Conservation (phyloP, 169 alveolate genomes). For the Plasmodium gonderi region DNA sequence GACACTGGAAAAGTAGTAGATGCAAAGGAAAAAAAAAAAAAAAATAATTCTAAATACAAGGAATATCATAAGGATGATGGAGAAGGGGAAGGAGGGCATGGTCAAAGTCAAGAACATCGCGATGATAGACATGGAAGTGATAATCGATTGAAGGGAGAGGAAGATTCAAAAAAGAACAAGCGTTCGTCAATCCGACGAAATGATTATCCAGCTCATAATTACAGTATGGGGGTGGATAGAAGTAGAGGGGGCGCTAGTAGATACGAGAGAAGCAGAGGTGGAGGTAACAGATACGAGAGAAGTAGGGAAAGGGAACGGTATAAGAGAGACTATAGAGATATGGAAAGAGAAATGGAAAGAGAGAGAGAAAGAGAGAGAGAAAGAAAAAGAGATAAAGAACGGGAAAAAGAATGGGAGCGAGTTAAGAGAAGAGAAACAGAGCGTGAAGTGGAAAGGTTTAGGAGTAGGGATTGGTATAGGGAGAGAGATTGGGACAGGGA, state of each 20-base stretch:
- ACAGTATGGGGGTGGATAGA: background rate
- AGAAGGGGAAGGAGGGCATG: background rate
- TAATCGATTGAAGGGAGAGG: background rate
- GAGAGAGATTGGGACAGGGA: background rate
- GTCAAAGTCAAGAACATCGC: background rate
- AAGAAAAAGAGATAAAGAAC: background rate
- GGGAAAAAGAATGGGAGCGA: background rate
- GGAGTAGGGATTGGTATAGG: background rate
- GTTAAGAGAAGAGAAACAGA: background rate
- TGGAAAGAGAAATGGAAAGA: background rate
- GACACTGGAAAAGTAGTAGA: slow-evolving; percentile 1
- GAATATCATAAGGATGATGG: background rate
- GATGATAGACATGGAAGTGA: slow-evolving; percentile 16
- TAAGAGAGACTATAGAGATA: background rate
- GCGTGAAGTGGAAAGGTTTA: background rate
- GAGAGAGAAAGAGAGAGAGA: background rate
- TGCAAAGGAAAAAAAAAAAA: background rate
- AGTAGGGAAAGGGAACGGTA: background rate
- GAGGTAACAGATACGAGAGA: background rate
- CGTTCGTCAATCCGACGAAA: background rate
- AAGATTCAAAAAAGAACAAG: slow-evolving; percentile 9
- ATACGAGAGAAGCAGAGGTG: background rate
- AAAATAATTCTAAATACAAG: slow-evolving; percentile 6
- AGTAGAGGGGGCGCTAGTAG: background rate
- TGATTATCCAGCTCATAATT: background rate